These are phyloP conservation scores for Penicillium sp. DNA, from an alignment of 2,329 filamentous ascomycete species.

Conservation along the genomic window DNA sequence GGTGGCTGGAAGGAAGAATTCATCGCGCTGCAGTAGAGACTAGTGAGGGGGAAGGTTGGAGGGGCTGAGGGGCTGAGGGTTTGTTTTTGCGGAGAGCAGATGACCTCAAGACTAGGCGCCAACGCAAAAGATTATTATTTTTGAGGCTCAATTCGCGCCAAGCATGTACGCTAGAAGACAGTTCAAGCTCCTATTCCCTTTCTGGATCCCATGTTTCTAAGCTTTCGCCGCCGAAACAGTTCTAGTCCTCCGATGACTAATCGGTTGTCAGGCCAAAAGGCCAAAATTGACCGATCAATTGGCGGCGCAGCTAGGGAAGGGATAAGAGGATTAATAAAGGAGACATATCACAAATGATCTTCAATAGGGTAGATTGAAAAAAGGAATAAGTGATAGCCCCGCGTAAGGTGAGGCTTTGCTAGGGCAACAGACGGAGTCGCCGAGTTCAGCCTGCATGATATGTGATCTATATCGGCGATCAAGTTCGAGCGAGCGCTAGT, in stretches of 20 bases:
- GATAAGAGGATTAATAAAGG: background rate
- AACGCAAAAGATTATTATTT: background rate
- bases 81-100: conserved; percentile 2
- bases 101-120: conserved; percentile 6
- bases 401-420: background rate
- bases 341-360: background rate
- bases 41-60: conserved; percentile 18
- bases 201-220: background rate
- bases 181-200: background rate
- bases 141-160: background rate
- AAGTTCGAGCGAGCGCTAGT: background rate
- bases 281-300: background rate
- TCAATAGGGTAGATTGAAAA: background rate
- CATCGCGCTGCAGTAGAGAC: conserved; percentile 19
- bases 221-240: background rate
- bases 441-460: background rate
- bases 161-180: background rate
- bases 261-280: background rate
- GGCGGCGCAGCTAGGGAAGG: background rate
- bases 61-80: background rate
- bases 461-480: too few species aligned
- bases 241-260: conserved; percentile 1
- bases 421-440: background rate
- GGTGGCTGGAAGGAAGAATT: conserved; percentile 48
- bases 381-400: background rate